A percentile compares a stretch with the other conserved stretches of the same genome.
Evolutionary conservation across 306 rosid genomes (phyloP).

Genomic region (Vigna angularis): DNA sequence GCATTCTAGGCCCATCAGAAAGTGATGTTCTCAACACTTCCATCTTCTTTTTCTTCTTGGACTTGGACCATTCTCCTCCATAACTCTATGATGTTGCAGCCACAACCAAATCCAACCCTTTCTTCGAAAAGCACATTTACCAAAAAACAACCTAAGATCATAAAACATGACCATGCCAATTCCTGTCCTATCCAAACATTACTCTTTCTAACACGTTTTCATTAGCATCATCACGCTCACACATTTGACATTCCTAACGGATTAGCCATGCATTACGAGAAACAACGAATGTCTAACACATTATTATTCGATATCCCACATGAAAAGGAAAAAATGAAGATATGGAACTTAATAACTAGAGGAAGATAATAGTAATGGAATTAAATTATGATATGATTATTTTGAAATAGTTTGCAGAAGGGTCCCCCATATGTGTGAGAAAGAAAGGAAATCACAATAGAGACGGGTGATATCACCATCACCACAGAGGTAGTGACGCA

Average conservation of each 20-base stretch:
- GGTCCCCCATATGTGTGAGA: constrained; percentile 49
- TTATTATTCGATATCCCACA: constrained; percentile 4
- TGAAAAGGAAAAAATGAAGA: neutral
- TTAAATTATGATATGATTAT: constrained; percentile 31
- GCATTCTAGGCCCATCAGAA: constrained; percentile 46
- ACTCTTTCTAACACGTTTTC: neutral
- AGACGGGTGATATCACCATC: constrained; percentile 44
- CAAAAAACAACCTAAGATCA: constrained; percentile 9
- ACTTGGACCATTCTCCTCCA: constrained; percentile 8
- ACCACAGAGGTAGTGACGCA: constrained; percentile 53
- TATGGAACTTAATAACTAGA: too few relatives aligned
- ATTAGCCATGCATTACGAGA: constrained; percentile 1
- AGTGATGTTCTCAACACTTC: constrained; percentile 43
- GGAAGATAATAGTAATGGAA: neutral
- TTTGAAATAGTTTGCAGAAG: constrained; percentile 23
- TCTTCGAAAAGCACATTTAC: neutral
- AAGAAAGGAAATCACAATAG: constrained; percentile 47
- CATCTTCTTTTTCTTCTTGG: neutral
- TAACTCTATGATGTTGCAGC: neutral
- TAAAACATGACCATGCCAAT: neutral
- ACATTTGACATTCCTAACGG: constrained; percentile 8
- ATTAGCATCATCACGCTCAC: constrained; percentile 10
- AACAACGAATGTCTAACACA: constrained; percentile 35
- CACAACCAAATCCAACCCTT: constrained; percentile 28
- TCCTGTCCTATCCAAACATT: constrained; percentile 20